These are phyloP conservation scores for Leccinum uliginosum DNA, from an alignment of 768 basidiomycete species.

Conservation along the genomic window DNA sequence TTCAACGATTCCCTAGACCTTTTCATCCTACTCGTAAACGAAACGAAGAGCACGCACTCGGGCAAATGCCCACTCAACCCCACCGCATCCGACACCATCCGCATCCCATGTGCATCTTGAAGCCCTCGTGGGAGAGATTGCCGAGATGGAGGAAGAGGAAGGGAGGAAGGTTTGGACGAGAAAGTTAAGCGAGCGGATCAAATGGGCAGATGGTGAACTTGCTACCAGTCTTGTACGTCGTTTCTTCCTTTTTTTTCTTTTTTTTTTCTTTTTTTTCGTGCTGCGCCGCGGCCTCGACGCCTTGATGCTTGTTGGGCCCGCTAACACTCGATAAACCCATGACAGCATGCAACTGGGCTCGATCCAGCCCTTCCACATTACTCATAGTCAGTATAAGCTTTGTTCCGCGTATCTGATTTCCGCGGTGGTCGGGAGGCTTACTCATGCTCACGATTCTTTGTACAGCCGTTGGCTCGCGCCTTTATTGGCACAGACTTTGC, in stretches of 20 bases:
- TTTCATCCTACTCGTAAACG: slow-evolving; percentile 46
- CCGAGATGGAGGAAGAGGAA: slow-evolving; percentile 67
- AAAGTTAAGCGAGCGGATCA: slow-evolving; percentile 54
- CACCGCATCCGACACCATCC: slow-evolving; percentile 41
- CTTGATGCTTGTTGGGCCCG: not conserved
- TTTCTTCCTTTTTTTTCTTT: not conserved
- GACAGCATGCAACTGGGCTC: slow-evolving; percentile 57
- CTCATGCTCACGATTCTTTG: not conserved
- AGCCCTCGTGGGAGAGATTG: slow-evolving; percentile 65
- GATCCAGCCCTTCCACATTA: slow-evolving; percentile 74
- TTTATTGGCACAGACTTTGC: slow-evolving; percentile 68
- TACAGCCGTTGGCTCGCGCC: slow-evolving; percentile 72
- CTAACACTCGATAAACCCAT: not conserved
- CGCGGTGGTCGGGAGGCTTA: not conserved
- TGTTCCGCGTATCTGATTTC: not conserved
- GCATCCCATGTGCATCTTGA: slow-evolving; percentile 55
- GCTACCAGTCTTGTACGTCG: slow-evolving; percentile 49
- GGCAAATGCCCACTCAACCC: slow-evolving; percentile 48
- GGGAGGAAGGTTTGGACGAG: slow-evolving; percentile 58
- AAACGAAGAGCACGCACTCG: slow-evolving; percentile 38
- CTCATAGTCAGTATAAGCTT: slow-evolving; percentile 55
- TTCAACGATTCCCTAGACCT: slow-evolving; percentile 49
- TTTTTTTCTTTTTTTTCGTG: not conserved
- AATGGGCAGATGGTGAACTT: slow-evolving; percentile 62
- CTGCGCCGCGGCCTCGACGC: no score